Evolutionary conservation across 2,329 filamentous ascomycete genomes (phyloP).

Genomic region (Cryphonectria naterciae): DNA sequence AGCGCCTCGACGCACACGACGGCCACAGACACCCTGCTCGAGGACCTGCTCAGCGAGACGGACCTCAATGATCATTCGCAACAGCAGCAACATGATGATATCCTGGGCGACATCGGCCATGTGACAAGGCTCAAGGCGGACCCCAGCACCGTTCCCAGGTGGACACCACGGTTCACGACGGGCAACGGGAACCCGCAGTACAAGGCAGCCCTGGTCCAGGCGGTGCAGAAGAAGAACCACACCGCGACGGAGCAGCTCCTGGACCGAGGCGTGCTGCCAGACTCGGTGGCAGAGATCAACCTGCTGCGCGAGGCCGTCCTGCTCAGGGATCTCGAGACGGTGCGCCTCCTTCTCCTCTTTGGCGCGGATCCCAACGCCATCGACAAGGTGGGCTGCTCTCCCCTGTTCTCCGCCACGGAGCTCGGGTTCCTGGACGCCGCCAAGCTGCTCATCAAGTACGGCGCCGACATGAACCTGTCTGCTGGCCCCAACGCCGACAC

Average conservation of each 20-base stretch:
- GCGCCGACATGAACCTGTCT: constrained; percentile 43
- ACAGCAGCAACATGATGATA: constrained; percentile 17
- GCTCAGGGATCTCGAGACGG: constrained; percentile 54
- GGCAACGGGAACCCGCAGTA: constrained; percentile 49
- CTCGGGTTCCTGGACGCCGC: constrained; percentile 60
- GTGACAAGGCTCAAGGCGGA: constrained; percentile 56
- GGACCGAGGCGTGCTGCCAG: constrained; percentile 59
- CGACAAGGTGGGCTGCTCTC: constrained; percentile 54
- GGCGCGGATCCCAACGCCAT: constrained; percentile 59
- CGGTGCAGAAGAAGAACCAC: constrained; percentile 61
- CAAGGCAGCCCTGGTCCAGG: constrained; percentile 54
- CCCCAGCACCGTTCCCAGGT: constrained; percentile 54
- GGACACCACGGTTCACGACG: constrained; percentile 50
- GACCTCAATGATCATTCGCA: constrained; percentile 43
- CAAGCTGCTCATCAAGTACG: constrained; percentile 65
- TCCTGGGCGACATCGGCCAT: constrained; percentile 38
- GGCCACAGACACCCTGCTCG: constrained; percentile 41
- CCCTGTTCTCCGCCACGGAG: constrained; percentile 56
- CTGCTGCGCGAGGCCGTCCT: constrained; percentile 58
- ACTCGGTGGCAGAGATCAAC: constrained; percentile 50
- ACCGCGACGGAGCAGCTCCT: constrained; percentile 61
- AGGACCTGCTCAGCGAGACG: constrained; percentile 40
- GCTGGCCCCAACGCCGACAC: constrained; percentile 56
- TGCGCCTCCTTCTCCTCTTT: constrained; percentile 60
- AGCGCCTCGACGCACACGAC: constrained; percentile 35